Evolutionary conservation across 805 yeast species (phyloP).

Genomic region (Barnettozyma sucrosica): DNA sequence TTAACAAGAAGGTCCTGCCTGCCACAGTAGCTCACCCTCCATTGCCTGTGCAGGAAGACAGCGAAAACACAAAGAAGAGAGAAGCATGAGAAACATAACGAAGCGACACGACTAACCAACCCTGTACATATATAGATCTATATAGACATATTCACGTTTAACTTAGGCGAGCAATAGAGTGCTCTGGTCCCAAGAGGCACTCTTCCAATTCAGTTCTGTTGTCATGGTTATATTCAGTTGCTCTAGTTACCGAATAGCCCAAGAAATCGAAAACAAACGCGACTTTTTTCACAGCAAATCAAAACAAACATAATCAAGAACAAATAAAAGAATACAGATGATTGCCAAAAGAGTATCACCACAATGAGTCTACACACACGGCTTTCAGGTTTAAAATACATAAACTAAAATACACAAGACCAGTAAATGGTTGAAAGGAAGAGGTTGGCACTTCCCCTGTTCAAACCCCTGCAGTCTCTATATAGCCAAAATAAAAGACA

Average conservation of each 20-base stretch:
- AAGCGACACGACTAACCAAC: background rate
- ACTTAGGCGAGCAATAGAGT: too few relatives aligned
- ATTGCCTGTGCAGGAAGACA: background rate
- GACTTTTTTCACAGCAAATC: background rate
- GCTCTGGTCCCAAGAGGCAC: too few relatives aligned
- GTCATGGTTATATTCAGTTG: background rate
- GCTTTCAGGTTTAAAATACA: conserved; percentile 5
- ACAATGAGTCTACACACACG: background rate
- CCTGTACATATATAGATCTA: too few relatives aligned
- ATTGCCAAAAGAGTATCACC: background rate
- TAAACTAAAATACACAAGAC: conserved; percentile 11
- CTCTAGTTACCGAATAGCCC: background rate
- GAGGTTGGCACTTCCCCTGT: background rate
- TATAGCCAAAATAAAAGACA: background rate
- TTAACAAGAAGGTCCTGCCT: conserved; percentile 4
- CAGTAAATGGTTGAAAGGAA: background rate
- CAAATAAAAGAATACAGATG: background rate
- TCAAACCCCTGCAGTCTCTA: background rate
- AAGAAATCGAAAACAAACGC: background rate
- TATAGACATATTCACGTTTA: background rate
- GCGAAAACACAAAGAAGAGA: background rate
- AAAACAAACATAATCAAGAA: background rate
- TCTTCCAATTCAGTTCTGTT: background rate
- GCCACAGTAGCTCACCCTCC: background rate
- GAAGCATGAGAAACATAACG: background rate